A percentile compares a stretch with the other conserved stretches of the same genome.
Evolutionary conservation across 1,284 basidiomycete genomes (phyloP).

Genomic region (Phenoliferia sp.): DNA sequence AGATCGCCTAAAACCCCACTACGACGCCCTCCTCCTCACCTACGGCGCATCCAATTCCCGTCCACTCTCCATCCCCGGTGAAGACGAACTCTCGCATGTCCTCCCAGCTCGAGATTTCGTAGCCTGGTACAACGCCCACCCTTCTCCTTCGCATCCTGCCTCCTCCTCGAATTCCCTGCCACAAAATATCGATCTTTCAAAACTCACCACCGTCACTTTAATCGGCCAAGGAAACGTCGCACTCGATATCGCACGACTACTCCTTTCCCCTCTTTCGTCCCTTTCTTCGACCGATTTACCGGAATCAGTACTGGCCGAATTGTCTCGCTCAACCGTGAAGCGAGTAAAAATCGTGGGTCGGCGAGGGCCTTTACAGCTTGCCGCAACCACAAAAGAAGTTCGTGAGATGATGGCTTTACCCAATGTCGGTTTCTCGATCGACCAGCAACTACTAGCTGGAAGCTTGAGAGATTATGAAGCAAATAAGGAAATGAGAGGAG

Average conservation of each 20-base stretch:
- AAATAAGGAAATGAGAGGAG: constrained; percentile 34
- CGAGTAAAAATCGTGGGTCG: constrained; percentile 81
- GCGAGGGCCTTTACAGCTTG: constrained; percentile 80
- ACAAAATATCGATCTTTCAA: constrained; percentile 48
- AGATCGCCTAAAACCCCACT: constrained; percentile 56
- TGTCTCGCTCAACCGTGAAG: constrained; percentile 60
- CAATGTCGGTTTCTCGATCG: constrained; percentile 58
- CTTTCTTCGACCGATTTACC: constrained; percentile 79
- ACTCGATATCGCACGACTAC: constrained; percentile 85
- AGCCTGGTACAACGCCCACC: constrained; percentile 96
- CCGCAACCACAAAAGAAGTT: constrained; percentile 92
- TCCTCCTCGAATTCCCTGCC: constrained; percentile 40
- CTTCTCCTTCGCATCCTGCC: constrained; percentile 47
- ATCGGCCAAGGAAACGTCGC: constrained; percentile 97
- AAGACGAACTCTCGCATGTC: constrained; percentile 50
- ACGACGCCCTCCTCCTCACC: constrained; percentile 75
- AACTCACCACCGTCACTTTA: constrained; percentile 66
- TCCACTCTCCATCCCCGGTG: constrained; percentile 41
- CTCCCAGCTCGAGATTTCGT: constrained; percentile 80
- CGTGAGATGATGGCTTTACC: constrained; percentile 80
- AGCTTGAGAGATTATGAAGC: constrained; percentile 41
- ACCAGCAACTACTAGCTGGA: constrained; percentile 38
- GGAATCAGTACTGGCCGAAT: constrained; percentile 62
- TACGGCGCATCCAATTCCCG: constrained; percentile 65
- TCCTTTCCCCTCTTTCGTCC: constrained; percentile 61